These are phyloP conservation scores for Leucaena leucocephala DNA, from an alignment of 306 rosid genomes.

Conservation along the genomic window DNA sequence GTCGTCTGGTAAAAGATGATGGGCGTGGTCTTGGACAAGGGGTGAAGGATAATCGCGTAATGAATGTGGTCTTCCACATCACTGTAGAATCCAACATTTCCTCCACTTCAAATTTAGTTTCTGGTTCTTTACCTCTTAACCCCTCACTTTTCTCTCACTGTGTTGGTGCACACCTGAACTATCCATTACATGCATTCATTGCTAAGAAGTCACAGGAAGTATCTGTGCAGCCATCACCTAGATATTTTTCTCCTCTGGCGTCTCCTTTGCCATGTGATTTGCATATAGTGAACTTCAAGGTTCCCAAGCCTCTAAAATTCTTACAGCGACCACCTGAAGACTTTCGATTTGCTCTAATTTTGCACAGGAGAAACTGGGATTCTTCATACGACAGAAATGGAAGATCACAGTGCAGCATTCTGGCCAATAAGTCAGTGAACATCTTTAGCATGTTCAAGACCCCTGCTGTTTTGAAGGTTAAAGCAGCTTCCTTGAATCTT, in stretches of 20 bases:
- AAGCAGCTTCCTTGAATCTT: constrained; percentile 79
- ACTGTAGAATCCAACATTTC: constrained; percentile 74
- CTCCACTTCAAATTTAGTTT: constrained; percentile 49
- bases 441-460: constrained; percentile 68
- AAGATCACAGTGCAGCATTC: constrained; percentile 68
- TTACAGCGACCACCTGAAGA: constrained; percentile 60
- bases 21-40: constrained; percentile 98
- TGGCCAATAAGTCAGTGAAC: constrained; percentile 68
- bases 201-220: constrained; percentile 71
- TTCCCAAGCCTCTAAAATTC: constrained; percentile 78
- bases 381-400: constrained; percentile 80
- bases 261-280: constrained; percentile 88
- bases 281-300: constrained; percentile 90
- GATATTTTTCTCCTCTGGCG: constrained; percentile 79
- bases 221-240: constrained; percentile 60
- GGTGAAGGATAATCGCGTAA: constrained; percentile 83
- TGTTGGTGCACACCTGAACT: constrained; percentile 76
- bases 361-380: constrained; percentile 84
- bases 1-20: constrained; percentile 81
- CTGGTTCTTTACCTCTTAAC: constrained; percentile 56
- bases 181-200: constrained; percentile 79
- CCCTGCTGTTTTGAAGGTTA: constrained; percentile 56
- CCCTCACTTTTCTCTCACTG: constrained; percentile 91
- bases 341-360: constrained; percentile 63
- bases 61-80: constrained; percentile 87